Evolutionary conservation across 768 basidiomycete species (phyloP).

Genomic region (Fistulinella prunicolor): DNA sequence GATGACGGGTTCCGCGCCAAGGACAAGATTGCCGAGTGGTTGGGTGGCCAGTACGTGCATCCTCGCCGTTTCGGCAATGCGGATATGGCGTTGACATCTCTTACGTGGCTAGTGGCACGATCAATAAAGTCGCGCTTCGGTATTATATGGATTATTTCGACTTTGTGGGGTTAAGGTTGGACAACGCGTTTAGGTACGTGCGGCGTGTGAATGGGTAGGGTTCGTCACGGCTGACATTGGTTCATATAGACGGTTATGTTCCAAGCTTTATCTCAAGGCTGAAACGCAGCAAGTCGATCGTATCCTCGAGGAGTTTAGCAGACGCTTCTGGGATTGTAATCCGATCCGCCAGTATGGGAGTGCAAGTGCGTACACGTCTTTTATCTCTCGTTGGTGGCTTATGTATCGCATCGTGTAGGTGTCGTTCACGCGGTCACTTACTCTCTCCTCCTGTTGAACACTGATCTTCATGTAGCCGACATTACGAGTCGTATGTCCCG

Average conservation of each 20-base stretch:
- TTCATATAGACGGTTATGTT: constrained; percentile 68
- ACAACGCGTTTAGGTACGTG: constrained; percentile 81
- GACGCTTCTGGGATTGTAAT: constrained; percentile 91
- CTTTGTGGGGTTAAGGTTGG: constrained; percentile 77
- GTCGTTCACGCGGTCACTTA: constrained; percentile 95
- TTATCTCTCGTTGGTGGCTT: not conserved
- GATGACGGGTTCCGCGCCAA: constrained; percentile 74
- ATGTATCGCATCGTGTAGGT: constrained; percentile 49
- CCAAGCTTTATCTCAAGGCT: constrained; percentile 88
- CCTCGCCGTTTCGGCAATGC: not conserved
- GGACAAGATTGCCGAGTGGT: constrained; percentile 95
- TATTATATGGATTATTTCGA: constrained; percentile 90
- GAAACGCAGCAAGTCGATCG: constrained; percentile 98
- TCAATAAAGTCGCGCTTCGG: constrained; percentile 73
- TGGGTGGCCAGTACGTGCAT: constrained; percentile 83
- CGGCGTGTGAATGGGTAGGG: not conserved
- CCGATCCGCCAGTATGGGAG: constrained; percentile 76
- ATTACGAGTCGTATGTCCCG: constrained; percentile 87
- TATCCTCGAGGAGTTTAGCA: constrained; percentile 88
- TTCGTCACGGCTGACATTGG: not conserved
- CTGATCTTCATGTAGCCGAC: constrained; percentile 95
- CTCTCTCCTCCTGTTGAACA: constrained; percentile 91
- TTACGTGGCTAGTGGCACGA: constrained; percentile 49
- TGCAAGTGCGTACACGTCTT: constrained; percentile 55
- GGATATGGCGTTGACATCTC: not conserved